phyloP scores from a whole-genome alignment of 2,329 filamentous ascomycete species.

The Epichloe scottii region DNA sequence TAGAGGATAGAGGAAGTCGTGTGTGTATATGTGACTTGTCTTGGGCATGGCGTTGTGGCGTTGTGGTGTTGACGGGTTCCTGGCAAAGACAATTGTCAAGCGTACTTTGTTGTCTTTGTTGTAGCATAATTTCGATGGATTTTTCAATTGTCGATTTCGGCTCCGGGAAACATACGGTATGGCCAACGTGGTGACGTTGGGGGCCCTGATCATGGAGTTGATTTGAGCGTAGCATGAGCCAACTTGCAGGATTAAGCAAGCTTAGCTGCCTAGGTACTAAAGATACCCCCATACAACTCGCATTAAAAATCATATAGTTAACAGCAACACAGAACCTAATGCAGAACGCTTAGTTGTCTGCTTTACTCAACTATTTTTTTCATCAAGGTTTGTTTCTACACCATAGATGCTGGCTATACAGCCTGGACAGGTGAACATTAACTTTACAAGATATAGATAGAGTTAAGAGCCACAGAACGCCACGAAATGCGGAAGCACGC shows the following conservation, averaged over 20 bases:
- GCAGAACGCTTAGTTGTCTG: too few relatives aligned
- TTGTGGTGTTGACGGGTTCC: conserved; percentile 1
- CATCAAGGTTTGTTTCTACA: too few relatives aligned
- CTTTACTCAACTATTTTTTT: too few relatives aligned
- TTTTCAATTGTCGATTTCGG: not conserved
- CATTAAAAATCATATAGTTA: not conserved
- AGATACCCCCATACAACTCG: not conserved
- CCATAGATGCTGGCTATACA: too few relatives aligned
- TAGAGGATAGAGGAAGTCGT: not conserved
- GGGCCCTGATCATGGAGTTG: not conserved
- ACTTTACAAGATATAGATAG: not conserved
- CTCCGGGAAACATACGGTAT: not conserved
- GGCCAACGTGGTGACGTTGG: not conserved
- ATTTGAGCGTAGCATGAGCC: not conserved
- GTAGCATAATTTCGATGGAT: not conserved
- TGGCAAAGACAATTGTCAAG: not conserved
- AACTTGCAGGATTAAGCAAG: not conserved
- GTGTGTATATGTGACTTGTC: not conserved
- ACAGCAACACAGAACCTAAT: too few relatives aligned
- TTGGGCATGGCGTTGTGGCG: conserved; percentile 6
- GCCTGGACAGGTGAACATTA: not conserved
- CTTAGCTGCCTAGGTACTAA: not conserved
- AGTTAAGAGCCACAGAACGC: too few relatives aligned
- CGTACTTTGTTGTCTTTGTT: not conserved
- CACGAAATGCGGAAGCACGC: too few relatives aligned